Base-by-base conservation (phyloP, 768 basidiomycete genomes). In the Lactarius tabidus region DNA sequence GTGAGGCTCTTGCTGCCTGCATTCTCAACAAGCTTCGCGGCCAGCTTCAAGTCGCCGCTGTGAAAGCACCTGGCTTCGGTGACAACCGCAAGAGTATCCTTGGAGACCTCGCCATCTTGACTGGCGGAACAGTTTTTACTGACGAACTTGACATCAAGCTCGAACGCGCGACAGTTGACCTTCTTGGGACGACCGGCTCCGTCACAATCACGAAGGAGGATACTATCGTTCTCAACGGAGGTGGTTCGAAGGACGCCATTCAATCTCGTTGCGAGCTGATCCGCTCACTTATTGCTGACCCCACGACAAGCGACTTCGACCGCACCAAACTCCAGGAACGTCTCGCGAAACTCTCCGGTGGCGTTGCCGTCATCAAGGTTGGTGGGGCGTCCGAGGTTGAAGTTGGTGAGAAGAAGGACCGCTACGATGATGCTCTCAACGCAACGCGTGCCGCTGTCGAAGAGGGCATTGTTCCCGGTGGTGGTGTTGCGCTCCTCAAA, bases 21-120 rank as follows among this genome's bases (percentile, higher is more conserved):
- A 95, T 98, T 73, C 87, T 98, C 77, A 98, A 99, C 91, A 98
- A 98, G 84, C 91, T 99, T 67, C 93, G 96, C 69, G 96, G 96
- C 38, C 96, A 98, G 76, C 88, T 99, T 63, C 88, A 90, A 73
- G 96, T 98, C 67, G 88, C 80, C 57, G 95, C 94, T 56, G 86
- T 98, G 79, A 98, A 99, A 81, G 95, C 96, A 20, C 96, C 96
- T 60, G 93, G 96, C 59, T 98, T 99, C 75, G 96, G 96, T 72
- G 96, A 98, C 80, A 99, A 98, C 86, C 90, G 96, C 79, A 99
- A 98, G 81, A 91, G 89, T 62, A 92, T 98, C 79, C 90, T 98
- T 61, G 96, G 96, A 65, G 95, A 98, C 74, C 84, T 98, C 58
- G 94, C 93, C 60, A 97, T 98, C 79, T 87, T 98, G 70, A 98